Base-by-base conservation (phyloP, 2,329 filamentous ascomycete genomes). In the Calonectria henricotiae region DNA sequence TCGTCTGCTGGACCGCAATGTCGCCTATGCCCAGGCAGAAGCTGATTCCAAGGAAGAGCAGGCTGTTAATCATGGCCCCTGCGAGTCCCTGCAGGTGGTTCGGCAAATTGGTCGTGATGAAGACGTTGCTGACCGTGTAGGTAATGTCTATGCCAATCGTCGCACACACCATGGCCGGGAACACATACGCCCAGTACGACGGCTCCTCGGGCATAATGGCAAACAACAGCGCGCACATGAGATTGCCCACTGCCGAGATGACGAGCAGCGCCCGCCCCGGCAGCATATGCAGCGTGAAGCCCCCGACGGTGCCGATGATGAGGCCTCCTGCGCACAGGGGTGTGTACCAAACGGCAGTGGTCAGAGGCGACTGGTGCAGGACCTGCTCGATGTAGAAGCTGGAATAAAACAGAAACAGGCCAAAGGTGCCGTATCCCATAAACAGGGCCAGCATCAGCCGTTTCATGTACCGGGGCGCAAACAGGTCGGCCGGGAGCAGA, bases 71-170 rank as follows among this genome's bases (percentile, higher is more conserved):
- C 51, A 93, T 77, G 0, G 89, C 90, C 2, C 91, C 91, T 0
- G 90, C 91, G 2, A 93, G 80, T 0, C 91, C 91, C 75, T 93
- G 91, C 71, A 87, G 84, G 12, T 85, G 82, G 8, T 84, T 84
- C 0, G 90, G 89, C 62, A 93, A 79, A 17, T 85, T 88, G 0
- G 90, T 92, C 0, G 91, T 92, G 64, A 92, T 88, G 78, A 92
- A 93, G 63, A 93, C 87, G 71, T 91, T 92, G 37, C 89, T 86
- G 2, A 93, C 85, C 68, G 89, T 92, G 80, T 89, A 92, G 7
- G 88, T 88, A 51, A 93, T 86, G 74, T 93, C 91, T 65, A 93
- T 90, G 4, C 89, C 90, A 25, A 92, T 81, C 0, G 91, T 92
- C 15, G 86, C 87, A 68, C 87, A 88, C 7, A 89, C 80, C 88